These are phyloP conservation scores for Melianthus villosus DNA, from an alignment of 441 rosid genomes.

Conservation along the genomic window DNA sequence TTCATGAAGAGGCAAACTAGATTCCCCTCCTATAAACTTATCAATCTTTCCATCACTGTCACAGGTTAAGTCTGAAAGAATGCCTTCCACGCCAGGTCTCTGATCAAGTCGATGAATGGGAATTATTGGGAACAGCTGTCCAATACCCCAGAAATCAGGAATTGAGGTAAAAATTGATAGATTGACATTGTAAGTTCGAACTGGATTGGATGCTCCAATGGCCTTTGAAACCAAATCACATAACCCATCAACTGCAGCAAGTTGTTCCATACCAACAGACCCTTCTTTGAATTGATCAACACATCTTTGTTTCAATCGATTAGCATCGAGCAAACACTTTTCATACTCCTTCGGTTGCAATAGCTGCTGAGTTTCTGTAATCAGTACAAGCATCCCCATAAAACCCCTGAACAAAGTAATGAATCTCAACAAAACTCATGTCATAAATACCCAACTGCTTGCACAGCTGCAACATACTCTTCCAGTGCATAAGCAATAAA, in stretches of 20 bases:
- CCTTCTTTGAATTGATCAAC: constrained; percentile 79
- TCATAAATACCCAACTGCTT: constrained; percentile 54
- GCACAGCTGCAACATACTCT: constrained; percentile 86
- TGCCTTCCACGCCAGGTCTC: constrained; percentile 54
- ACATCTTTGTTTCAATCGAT: constrained; percentile 67
- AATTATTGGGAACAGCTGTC: constrained; percentile 76
- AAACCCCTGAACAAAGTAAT: constrained; percentile 33
- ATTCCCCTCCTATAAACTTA: constrained; percentile 75
- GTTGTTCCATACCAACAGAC: constrained; percentile 52
- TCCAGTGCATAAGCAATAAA: constrained; percentile 67
- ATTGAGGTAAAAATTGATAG: constrained; percentile 83
- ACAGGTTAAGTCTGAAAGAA: constrained; percentile 80
- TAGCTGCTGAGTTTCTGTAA: constrained; percentile 30
- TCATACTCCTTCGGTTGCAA: constrained; percentile 48
- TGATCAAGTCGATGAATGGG: constrained; percentile 76
- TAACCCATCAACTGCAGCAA: constrained; percentile 72
- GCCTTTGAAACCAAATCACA: constrained; percentile 51
- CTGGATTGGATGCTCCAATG: constrained; percentile 41
- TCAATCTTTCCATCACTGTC: constrained; percentile 93
- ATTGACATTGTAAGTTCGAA: constrained; percentile 62
- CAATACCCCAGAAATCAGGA: constrained; percentile 96
- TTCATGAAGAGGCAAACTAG: constrained; percentile 68
- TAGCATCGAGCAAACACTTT: constrained; percentile 48
- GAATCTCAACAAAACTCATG: constrained; percentile 22
- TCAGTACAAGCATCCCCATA: constrained; percentile 44